These are phyloP conservation scores for Crataegus laevigata DNA, from an alignment of 306 rosid species.

Conservation along the genomic window DNA sequence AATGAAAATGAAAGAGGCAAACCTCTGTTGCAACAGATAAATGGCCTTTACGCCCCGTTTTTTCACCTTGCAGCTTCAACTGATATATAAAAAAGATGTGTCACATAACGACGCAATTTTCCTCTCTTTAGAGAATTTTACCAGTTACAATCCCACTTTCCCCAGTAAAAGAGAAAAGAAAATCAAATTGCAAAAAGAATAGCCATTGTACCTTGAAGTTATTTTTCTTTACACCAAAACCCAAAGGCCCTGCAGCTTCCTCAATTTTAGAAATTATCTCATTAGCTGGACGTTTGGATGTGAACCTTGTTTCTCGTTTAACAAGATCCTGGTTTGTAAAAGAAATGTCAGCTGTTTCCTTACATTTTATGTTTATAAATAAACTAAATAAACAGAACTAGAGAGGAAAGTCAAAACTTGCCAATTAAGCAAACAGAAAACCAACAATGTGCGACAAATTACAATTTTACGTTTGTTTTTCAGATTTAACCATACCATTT, in stretches of 20 bases:
- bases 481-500: conserved; percentile 54
- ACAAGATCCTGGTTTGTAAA: conserved; percentile 56
- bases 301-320: conserved; percentile 80
- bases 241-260: conserved; percentile 72
- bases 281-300: conserved; percentile 77
- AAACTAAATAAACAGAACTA: not conserved
- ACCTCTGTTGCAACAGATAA: conserved; percentile 90
- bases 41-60: conserved; percentile 89
- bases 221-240: conserved; percentile 85
- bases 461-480: not conserved
- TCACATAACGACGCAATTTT: not conserved
- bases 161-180: not conserved
- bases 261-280: conserved; percentile 84
- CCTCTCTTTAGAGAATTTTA: not conserved
- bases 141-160: not conserved
- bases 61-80: conserved; percentile 89
- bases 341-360: conserved; percentile 6
- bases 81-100: conserved; percentile 20
- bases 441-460: not conserved
- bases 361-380: not conserved
- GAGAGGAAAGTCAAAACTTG: not conserved
- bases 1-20: conserved; percentile 2
- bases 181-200: not conserved
- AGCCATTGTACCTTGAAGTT: conserved; percentile 58
- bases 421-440: conserved; percentile 6